These are phyloP conservation scores for Cryptococcus maquisensis DNA, from an alignment of 1,284 basidiomycete genomes.

Conservation along the genomic window DNA sequence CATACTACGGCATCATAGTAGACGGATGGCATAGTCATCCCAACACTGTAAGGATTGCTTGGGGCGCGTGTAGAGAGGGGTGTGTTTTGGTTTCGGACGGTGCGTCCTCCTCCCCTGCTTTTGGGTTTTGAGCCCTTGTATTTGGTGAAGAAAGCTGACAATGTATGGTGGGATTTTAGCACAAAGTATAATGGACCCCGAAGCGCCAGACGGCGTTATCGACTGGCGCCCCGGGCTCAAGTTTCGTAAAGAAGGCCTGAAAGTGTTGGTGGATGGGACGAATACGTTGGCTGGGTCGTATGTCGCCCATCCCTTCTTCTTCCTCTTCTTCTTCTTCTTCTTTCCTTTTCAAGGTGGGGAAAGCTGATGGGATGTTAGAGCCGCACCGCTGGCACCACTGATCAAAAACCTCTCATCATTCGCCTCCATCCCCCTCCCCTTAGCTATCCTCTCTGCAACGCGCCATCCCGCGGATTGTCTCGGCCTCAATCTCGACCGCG, in stretches of 20 bases:
- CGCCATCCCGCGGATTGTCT: constrained; percentile 77
- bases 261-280: constrained; percentile 76
- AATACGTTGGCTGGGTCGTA: constrained; percentile 69
- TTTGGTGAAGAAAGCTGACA: too few species aligned
- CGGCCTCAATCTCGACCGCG: too few species aligned
- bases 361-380: too few species aligned
- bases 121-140: not conserved
- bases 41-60: constrained; percentile 80
- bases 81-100: constrained; percentile 86
- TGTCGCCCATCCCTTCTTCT: constrained; percentile 52
- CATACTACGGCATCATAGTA: constrained; percentile 83
- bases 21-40: constrained; percentile 89
- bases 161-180: constrained; percentile 1
- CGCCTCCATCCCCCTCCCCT: constrained; percentile 72
- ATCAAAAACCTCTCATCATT: constrained; percentile 77
- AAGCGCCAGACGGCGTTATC: constrained; percentile 74
- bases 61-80: constrained; percentile 72
- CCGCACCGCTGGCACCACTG: constrained; percentile 49
- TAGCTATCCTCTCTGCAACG: constrained; percentile 79
- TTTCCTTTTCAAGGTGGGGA: too few species aligned
- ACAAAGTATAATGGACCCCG: constrained; percentile 72
- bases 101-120: constrained; percentile 38
- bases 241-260: constrained; percentile 74
- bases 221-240: constrained; percentile 69
- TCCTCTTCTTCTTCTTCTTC: constrained; percentile 6